These are phyloP conservation scores for Fusarium sulawesiense DNA, from an alignment of 2,329 filamentous ascomycete species.

Conservation along the genomic window DNA sequence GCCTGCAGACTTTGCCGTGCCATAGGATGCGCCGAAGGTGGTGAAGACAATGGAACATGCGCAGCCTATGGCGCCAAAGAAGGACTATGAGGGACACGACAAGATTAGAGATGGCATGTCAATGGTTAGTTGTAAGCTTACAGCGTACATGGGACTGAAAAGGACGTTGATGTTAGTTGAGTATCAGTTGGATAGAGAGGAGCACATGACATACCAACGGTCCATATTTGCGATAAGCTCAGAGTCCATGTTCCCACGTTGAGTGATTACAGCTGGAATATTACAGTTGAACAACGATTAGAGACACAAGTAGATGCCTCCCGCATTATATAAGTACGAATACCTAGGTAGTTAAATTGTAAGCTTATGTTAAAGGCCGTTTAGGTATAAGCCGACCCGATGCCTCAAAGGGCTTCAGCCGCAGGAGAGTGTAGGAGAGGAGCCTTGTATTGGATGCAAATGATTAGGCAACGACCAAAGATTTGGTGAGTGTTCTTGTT, in stretches of 20 bases:
- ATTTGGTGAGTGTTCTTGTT: not conserved
- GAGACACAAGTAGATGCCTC: not conserved
- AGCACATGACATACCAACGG: constrained; percentile 48
- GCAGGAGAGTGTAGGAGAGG: not conserved
- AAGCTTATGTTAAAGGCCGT: not conserved
- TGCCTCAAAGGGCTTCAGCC: not conserved
- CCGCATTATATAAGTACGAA: not conserved
- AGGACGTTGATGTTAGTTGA: constrained; percentile 2
- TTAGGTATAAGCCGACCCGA: not conserved
- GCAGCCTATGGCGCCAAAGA: constrained; percentile 58
- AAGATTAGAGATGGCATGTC: not conserved
- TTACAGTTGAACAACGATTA: not conserved
- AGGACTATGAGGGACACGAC: constrained; percentile 46
- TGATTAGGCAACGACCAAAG: constrained; percentile 18
- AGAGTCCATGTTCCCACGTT: constrained; percentile 46
- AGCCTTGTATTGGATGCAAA: not conserved
- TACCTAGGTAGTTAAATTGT: not conserved
- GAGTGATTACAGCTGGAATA: not conserved
- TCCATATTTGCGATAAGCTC: constrained; percentile 50
- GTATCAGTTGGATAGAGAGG: not conserved
- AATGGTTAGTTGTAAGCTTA: constrained; percentile 44
- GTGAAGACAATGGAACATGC: constrained; percentile 62
- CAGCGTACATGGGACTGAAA: constrained; percentile 58
- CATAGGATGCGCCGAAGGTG: constrained; percentile 61
- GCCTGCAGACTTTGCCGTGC: constrained; percentile 56